Evolutionary conservation across 768 basidiomycete species (phyloP).

Genomic region (Macrolepiota dolichaula): DNA sequence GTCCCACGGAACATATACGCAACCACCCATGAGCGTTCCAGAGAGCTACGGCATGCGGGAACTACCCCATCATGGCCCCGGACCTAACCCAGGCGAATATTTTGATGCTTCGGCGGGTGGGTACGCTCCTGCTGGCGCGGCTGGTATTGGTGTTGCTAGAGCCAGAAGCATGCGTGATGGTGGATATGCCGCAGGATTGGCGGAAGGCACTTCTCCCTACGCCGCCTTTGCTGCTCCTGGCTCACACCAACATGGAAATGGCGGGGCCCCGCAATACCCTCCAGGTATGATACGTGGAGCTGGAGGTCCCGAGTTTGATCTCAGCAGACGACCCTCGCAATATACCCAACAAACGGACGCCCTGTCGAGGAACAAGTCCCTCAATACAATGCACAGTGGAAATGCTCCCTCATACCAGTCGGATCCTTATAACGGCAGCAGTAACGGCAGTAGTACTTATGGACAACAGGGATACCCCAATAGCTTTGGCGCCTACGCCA

Average conservation of each 20-base stretch:
- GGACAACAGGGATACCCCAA: slow-evolving; percentile 8
- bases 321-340: slow-evolving; percentile 1
- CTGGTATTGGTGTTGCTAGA: slow-evolving; percentile 41
- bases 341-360: slow-evolving; percentile 4
- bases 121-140: slow-evolving; percentile 15
- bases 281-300: slow-evolving; percentile 10
- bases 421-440: neutral
- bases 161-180: slow-evolving; percentile 33
- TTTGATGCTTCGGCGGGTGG: slow-evolving; percentile 22
- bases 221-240: slow-evolving; percentile 32
- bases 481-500: neutral
- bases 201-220: slow-evolving; percentile 36
- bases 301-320: slow-evolving; percentile 5
- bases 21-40: slow-evolving; percentile 36
- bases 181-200: slow-evolving; percentile 27
- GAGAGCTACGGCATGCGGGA: slow-evolving; percentile 55
- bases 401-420: neutral
- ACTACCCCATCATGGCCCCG: slow-evolving; percentile 14
- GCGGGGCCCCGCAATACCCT: slow-evolving; percentile 6
- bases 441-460: neutral
- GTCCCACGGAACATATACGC: slow-evolving; percentile 55
- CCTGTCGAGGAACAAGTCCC: slow-evolving; percentile 6
- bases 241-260: slow-evolving; percentile 1
- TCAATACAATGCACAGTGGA: neutral
- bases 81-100: slow-evolving; percentile 27